Percentiles rank a stretch among this genome's conserved stretches.
These are phyloP conservation scores for Emergomyces pasteurianus DNA, from an alignment of 2,329 filamentous ascomycete genomes.

Conservation along the genomic window DNA sequence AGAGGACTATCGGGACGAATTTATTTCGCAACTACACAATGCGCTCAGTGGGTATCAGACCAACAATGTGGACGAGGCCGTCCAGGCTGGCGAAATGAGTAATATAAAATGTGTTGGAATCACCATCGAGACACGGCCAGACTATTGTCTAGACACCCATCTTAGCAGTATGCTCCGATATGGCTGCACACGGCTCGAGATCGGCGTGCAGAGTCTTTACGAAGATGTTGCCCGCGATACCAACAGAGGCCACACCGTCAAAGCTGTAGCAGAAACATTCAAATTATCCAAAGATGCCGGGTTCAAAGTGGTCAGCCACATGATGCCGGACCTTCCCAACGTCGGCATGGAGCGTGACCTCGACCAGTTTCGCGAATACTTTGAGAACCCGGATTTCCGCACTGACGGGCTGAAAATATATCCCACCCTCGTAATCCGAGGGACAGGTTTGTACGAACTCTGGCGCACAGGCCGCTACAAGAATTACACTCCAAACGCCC, in stretches of 20 bases:
- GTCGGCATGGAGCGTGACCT: slow-evolving; percentile 97
- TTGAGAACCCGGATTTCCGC: slow-evolving; percentile 88
- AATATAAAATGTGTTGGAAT: slow-evolving; percentile 97
- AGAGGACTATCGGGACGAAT: slow-evolving; percentile 78
- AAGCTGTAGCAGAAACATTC: slow-evolving; percentile 90
- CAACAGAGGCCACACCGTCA: slow-evolving; percentile 91
- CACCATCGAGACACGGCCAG: slow-evolving; percentile 92
- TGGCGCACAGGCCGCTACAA: slow-evolving; percentile 97
- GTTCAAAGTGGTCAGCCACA: slow-evolving; percentile 97
- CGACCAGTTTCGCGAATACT: slow-evolving; percentile 95
- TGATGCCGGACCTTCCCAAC: slow-evolving; percentile 98
- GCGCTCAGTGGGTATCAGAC: slow-evolving; percentile 93
- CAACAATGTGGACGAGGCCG: slow-evolving; percentile 86
- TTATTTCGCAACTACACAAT: slow-evolving; percentile 93
- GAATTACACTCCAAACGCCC: slow-evolving; percentile 94
- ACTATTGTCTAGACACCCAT: slow-evolving; percentile 95
- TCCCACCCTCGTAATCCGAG: slow-evolving; percentile 90
- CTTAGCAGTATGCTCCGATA: slow-evolving; percentile 95
- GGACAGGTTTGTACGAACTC: slow-evolving; percentile 89
- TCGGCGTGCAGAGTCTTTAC: slow-evolving; percentile 93
- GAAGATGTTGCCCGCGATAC: slow-evolving; percentile 98
- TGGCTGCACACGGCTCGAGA: slow-evolving; percentile 85
- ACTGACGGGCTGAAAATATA: slow-evolving; percentile 98
- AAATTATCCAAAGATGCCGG: slow-evolving; percentile 95
- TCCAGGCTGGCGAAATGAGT: slow-evolving; percentile 88